These are phyloP conservation scores for Tricholoma bakamatsutake DNA, from an alignment of 768 basidiomycete genomes.

Conservation along the genomic window DNA sequence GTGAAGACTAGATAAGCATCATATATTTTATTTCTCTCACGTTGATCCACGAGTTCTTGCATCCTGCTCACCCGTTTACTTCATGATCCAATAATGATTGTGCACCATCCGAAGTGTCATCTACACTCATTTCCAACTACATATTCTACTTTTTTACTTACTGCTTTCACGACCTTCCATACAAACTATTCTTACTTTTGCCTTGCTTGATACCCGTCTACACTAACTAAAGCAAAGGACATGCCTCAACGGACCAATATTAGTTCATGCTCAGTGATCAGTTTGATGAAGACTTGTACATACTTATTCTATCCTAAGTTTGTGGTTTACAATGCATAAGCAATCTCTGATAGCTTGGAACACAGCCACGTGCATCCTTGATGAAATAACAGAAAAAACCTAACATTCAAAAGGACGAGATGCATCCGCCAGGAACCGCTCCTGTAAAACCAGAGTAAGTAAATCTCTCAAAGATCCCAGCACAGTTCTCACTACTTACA, in stretches of 20 bases:
- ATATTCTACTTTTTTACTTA: neutral
- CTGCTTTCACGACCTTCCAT: no score
- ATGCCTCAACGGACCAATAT: no score
- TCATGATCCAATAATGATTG: neutral
- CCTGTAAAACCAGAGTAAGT: slow-evolving; percentile 35
- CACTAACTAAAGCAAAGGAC: no score
- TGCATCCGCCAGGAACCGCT: slow-evolving; percentile 27
- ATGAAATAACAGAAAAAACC: neutral
- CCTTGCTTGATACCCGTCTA: no score
- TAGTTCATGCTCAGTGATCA: no score
- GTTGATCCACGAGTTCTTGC: neutral
- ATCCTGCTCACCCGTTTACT: neutral
- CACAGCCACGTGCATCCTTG: neutral
- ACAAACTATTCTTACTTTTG: no score
- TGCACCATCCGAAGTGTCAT: neutral
- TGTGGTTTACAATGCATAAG: no score
- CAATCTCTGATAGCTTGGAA: no score
- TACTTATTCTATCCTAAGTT: no score
- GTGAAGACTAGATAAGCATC: neutral
- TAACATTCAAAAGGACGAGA: neutral
- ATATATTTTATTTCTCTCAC: neutral
- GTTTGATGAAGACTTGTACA: no score
- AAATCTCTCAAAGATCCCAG: neutral
- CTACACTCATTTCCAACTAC: neutral
- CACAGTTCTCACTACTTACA: neutral